Evolutionary conservation across 176 grass and related monocot genomes (phyloP).

Genomic region (Elaeis guineensis): DNA sequence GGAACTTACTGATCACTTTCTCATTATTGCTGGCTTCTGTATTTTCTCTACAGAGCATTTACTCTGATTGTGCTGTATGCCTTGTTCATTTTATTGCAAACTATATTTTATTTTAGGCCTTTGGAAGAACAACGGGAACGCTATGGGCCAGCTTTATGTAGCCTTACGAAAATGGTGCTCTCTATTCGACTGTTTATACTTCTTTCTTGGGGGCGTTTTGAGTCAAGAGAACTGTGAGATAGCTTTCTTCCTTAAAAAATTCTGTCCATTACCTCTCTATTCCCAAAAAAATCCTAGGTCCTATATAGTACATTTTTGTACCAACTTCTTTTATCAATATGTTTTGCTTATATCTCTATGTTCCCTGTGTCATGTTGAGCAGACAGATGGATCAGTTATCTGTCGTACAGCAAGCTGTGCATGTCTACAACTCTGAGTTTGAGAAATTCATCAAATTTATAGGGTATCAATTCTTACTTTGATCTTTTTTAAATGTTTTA

Average conservation of each 20-base stretch:
- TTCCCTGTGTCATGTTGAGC: slow-evolving; percentile 22
- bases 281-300: too few relatives aligned
- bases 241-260: not conserved
- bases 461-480: slow-evolving; percentile 35
- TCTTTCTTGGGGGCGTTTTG: slow-evolving; percentile 47
- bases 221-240: slow-evolving; percentile 62
- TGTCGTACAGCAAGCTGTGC: slow-evolving; percentile 57
- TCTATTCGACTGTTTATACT: slow-evolving; percentile 69
- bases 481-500: not conserved
- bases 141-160: slow-evolving; percentile 87
- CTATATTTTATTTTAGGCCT: slow-evolving; percentile 35
- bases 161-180: slow-evolving; percentile 64
- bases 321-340: slow-evolving; percentile 15
- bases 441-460: slow-evolving; percentile 76
- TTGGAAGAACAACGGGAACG: slow-evolving; percentile 97
- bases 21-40: too few relatives aligned
- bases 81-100: not conserved
- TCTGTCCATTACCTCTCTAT: too few relatives aligned
- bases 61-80: too few relatives aligned
- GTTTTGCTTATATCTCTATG: slow-evolving; percentile 6
- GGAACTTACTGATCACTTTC: too few relatives aligned
- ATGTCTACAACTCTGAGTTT: slow-evolving; percentile 59
- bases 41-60: too few relatives aligned
- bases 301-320: not conserved
- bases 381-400: slow-evolving; percentile 57